A percentile compares a stretch with the other conserved stretches of the same genome.
Conservation (phyloP, 1,284 basidiomycete genomes). For the Tremellales sp. region DNA sequence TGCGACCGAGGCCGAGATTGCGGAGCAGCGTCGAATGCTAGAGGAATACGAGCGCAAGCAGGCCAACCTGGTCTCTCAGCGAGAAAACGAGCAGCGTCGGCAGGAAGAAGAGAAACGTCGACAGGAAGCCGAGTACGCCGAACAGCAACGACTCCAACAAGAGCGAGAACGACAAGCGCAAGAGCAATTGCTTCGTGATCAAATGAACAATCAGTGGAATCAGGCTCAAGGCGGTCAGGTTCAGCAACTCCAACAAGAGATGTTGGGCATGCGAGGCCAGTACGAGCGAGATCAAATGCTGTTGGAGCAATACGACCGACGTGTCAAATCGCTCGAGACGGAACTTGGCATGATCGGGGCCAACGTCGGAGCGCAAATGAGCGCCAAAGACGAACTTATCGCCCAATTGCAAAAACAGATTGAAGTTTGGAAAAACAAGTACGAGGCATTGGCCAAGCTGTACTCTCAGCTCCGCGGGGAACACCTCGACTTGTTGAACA, state of each 20-base stretch:
- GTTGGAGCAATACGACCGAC: slow-evolving; percentile 93
- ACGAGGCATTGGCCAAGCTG: slow-evolving; percentile 95
- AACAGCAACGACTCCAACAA: slow-evolving; percentile 54
- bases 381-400: slow-evolving; percentile 92
- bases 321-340: slow-evolving; percentile 93
- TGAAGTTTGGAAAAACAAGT: slow-evolving; percentile 95
- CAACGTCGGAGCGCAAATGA: slow-evolving; percentile 82
- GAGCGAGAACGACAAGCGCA: slow-evolving; percentile 84
- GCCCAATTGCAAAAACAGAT: slow-evolving; percentile 96
- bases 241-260: slow-evolving; percentile 79
- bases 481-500: slow-evolving; percentile 94
- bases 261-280: slow-evolving; percentile 90
- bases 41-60: slow-evolving; percentile 98
- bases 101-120: slow-evolving; percentile 73
- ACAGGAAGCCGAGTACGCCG: slow-evolving; percentile 86
- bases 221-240: slow-evolving; percentile 56
- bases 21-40: slow-evolving; percentile 90
- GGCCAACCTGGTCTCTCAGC: slow-evolving; percentile 67
- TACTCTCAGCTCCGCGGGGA: slow-evolving; percentile 97
- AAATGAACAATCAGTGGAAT: slow-evolving; percentile 58
- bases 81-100: slow-evolving; percentile 76
- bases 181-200: slow-evolving; percentile 83
- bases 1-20: slow-evolving; percentile 72
- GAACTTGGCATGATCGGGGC: slow-evolving; percentile 75
- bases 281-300: slow-evolving; percentile 98